Evolutionary conservation across 202 grass and related monocot genomes (phyloP).

Genomic region (Setaria italica): DNA sequence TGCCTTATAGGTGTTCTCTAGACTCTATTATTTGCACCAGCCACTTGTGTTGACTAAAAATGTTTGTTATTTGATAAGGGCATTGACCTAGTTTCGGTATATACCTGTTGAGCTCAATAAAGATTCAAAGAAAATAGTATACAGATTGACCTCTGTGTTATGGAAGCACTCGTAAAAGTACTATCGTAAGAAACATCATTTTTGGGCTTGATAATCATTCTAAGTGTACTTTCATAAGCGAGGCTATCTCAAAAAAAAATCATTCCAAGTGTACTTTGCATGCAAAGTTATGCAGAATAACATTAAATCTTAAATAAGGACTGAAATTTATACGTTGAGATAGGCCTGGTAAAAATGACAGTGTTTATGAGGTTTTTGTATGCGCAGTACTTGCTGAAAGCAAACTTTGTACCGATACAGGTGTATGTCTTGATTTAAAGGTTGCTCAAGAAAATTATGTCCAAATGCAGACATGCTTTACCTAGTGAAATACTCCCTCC

Average conservation of each 20-base stretch:
- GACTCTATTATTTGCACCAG: background rate
- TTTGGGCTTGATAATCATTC: background rate
- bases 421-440: background rate
- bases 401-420: background rate
- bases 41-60: background rate
- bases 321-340: background rate
- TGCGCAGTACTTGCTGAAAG: background rate
- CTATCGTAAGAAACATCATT: background rate
- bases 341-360: background rate
- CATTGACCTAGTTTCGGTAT: background rate
- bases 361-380: background rate
- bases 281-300: background rate
- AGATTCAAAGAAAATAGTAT: background rate
- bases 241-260: background rate
- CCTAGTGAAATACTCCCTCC: background rate
- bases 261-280: background rate
- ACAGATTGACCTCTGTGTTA: background rate
- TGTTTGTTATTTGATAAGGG: background rate
- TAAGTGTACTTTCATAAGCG: background rate
- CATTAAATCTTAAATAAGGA: background rate
- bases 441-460: slow-evolving; percentile 6
- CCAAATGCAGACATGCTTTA: background rate
- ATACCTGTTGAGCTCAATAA: slow-evolving; percentile 10
- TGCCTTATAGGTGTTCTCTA: background rate
- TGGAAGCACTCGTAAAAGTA: background rate